Percentiles rank a stretch among this genome's conserved stretches.
These are phyloP conservation scores for Paxillus involutus DNA, from an alignment of 768 basidiomycete genomes.

Conservation along the genomic window DNA sequence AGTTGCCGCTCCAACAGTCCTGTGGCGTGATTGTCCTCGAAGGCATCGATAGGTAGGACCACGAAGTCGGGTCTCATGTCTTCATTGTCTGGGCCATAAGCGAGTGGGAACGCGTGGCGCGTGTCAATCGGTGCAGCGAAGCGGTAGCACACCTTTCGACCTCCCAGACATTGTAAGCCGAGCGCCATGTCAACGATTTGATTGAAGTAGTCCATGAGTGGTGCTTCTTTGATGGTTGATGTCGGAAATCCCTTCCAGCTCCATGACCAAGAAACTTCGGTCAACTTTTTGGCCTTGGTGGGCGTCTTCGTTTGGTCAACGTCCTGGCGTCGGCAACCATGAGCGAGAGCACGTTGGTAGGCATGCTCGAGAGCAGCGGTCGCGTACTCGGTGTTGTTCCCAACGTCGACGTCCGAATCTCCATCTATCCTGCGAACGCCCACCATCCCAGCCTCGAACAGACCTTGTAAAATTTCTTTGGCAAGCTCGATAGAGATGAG, in stretches of 20 bases:
- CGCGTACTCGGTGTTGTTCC: not conserved
- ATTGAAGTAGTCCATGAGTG: not conserved
- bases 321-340: not conserved
- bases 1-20: no score
- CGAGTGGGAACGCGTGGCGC: not conserved
- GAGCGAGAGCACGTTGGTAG: not conserved
- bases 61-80: constrained; percentile 7
- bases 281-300: not conserved
- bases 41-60: not conserved
- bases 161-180: not conserved
- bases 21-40: no score
- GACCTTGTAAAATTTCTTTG: not conserved
- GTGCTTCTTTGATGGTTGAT: not conserved
- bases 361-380: not conserved
- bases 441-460: not conserved
- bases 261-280: not conserved
- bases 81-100: not conserved
- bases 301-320: not conserved
- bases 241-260: not conserved
- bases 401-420: not conserved
- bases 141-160: not conserved
- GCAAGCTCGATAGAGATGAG: not conserved
- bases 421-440: not conserved
- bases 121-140: not conserved
- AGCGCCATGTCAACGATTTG: not conserved